Conservation (phyloP, 192 early-diverging fungal species). For the Powellomyces hirtus region DNA sequence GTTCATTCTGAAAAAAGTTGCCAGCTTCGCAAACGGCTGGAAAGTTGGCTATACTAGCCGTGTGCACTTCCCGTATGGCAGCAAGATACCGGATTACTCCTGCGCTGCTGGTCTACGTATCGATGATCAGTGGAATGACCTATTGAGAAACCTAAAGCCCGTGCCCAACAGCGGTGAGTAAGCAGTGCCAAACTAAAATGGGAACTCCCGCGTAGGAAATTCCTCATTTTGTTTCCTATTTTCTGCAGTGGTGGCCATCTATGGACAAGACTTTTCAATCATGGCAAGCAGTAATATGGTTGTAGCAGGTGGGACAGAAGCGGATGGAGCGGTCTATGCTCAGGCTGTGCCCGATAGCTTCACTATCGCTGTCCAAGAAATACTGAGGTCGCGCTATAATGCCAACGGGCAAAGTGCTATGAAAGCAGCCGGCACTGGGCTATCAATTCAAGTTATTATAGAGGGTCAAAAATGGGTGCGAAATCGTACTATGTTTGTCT, state of each 20-base stretch:
- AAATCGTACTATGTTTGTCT: background rate
- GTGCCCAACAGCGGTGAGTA: background rate
- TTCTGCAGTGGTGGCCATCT: conserved; percentile 3
- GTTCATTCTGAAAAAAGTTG: background rate
- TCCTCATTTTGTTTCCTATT: background rate
- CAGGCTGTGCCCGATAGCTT: background rate
- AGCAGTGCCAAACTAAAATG: background rate
- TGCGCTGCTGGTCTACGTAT: background rate
- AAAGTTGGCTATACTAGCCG: background rate
- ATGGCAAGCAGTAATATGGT: conserved; percentile 8
- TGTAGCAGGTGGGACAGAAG: background rate
- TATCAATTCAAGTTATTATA: background rate
- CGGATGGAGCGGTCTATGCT: background rate
- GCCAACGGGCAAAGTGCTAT: background rate
- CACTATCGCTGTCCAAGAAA: background rate
- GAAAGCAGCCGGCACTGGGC: background rate
- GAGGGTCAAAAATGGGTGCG: background rate
- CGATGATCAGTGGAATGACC: background rate
- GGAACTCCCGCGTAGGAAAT: background rate
- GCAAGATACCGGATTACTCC: background rate
- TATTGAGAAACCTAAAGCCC: background rate
- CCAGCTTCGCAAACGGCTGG: background rate
- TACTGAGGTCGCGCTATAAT: background rate
- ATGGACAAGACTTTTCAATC: background rate
- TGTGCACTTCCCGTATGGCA: background rate